These are phyloP conservation scores for Nissolia schottii DNA, from an alignment of 306 rosid species.

Conservation along the genomic window DNA sequence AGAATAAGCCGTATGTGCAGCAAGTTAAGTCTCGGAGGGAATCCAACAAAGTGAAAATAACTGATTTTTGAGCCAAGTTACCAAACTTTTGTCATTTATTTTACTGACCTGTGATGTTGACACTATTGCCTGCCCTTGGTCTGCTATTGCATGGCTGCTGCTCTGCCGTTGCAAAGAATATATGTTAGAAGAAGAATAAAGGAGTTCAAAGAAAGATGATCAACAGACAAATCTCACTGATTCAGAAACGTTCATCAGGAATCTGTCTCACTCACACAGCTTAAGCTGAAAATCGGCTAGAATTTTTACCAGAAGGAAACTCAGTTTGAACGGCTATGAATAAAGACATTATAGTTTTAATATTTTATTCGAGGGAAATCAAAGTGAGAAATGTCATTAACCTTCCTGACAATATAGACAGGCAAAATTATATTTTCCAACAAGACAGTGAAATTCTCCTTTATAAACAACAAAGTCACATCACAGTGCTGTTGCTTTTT, in stretches of 20 bases:
- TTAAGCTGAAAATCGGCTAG: slow-evolving; percentile 2
- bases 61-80: background rate
- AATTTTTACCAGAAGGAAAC: background rate
- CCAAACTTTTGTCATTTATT: background rate
- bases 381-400: background rate
- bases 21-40: background rate
- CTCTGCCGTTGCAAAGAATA: slow-evolving; percentile 23
- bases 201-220: slow-evolving; percentile 2
- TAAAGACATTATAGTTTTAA: background rate
- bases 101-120: slow-evolving; percentile 28
- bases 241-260: slow-evolving; percentile 1
- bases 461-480: background rate
- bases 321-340: background rate
- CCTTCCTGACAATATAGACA: background rate
- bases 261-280: background rate
- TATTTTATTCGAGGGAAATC: background rate
- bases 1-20: background rate
- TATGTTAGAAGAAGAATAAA: background rate
- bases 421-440: background rate
- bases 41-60: background rate
- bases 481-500: background rate
- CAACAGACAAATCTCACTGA: background rate
- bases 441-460: background rate
- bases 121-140: slow-evolving; percentile 15
- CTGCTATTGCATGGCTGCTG: slow-evolving; percentile 16